These are phyloP conservation scores for Suillus tomentosus DNA, from an alignment of 768 basidiomycete genomes.

Conservation along the genomic window DNA sequence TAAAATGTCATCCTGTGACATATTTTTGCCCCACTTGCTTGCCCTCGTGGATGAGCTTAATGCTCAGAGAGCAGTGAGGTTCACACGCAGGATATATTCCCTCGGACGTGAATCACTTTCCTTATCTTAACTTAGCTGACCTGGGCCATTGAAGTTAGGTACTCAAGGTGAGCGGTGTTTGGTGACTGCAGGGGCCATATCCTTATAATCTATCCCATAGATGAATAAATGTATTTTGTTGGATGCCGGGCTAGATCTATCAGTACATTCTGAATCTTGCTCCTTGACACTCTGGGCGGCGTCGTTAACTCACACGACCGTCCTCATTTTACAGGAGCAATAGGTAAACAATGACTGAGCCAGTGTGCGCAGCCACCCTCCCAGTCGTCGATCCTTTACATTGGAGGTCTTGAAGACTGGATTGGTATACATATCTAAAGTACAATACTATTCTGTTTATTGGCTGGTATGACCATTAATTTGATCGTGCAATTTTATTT, in stretches of 20 bases:
- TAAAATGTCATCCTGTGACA: constrained; percentile 35
- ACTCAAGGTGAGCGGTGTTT: constrained; percentile 20
- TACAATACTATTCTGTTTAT: background rate
- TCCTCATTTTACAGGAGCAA: constrained; percentile 98
- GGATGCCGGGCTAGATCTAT: background rate
- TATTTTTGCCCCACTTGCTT: constrained; percentile 44
- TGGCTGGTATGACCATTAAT: background rate
- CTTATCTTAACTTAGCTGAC: background rate
- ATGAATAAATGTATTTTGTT: background rate
- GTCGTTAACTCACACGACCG: constrained; percentile 68
- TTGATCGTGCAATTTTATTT: constrained; percentile 34
- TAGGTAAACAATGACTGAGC: constrained; percentile 36
- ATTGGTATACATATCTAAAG: constrained; percentile 29
- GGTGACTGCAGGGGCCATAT: background rate
- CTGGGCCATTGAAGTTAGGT: background rate
- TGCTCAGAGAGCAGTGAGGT: constrained; percentile 41
- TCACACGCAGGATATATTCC: constrained; percentile 54
- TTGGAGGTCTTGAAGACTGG: constrained; percentile 38
- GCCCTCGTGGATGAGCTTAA: constrained; percentile 26
- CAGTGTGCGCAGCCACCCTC: constrained; percentile 34
- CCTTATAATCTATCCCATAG: background rate
- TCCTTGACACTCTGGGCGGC: constrained; percentile 98
- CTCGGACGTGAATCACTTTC: background rate
- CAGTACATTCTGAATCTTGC: constrained; percentile 37
- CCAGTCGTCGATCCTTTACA: constrained; percentile 36